phyloP scores from a whole-genome alignment of 257 asterid species.

The Ocimum tenuiflorum region DNA sequence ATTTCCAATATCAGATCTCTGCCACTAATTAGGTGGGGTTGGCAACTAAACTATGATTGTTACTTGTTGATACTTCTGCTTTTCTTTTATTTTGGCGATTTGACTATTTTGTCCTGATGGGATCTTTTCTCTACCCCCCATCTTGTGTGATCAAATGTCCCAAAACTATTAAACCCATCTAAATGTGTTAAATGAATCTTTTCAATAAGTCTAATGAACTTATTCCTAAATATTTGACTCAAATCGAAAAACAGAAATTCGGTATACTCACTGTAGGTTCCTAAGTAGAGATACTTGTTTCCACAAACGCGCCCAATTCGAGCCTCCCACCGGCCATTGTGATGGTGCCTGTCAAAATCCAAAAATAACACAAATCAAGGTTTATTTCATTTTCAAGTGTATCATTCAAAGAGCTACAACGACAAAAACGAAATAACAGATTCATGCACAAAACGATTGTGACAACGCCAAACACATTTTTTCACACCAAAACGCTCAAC shows the following conservation, averaged over 20 bases:
- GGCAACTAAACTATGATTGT: background rate
- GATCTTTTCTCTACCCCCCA: background rate
- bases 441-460: background rate
- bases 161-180: too few species aligned
- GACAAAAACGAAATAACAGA: background rate
- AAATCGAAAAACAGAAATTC: background rate
- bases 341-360: constrained; percentile 71
- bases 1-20: constrained; percentile 26
- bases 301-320: constrained; percentile 82
- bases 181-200: too few species aligned
- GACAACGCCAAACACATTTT: constrained; percentile 17
- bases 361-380: constrained; percentile 1
- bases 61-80: background rate
- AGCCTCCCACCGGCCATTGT: constrained; percentile 98
- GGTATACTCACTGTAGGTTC: constrained; percentile 45
- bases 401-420: background rate
- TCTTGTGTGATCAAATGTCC: too few species aligned
- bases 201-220: too few species aligned
- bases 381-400: background rate
- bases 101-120: too few species aligned
- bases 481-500: background rate
- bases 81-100: background rate
- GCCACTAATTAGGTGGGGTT: constrained; percentile 16
- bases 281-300: constrained; percentile 79
- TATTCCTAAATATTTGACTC: too few species aligned